Base-by-base conservation (phyloP, 2,329 filamentous ascomycete genomes). In the Parascedosporium putredinis region DNA sequence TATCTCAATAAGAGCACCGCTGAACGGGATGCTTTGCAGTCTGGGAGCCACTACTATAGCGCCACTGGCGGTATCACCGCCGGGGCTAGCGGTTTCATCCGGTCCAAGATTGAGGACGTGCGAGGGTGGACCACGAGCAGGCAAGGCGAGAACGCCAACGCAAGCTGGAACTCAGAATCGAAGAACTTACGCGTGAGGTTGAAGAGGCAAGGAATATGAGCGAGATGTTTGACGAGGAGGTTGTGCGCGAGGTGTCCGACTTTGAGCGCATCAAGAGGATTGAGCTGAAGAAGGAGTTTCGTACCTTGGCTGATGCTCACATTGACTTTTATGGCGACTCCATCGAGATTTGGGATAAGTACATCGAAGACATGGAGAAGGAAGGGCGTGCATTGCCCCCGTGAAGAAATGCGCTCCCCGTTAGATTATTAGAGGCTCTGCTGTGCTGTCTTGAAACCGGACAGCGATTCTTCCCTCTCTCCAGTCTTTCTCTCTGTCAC, bases 121-220 rank as follows among this genome's bases (percentile, higher is more conserved):
- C 83, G 93, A 16, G 93, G 93, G 90, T 98, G 3, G 93, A 98
- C 66, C 93, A 97, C 67, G 93, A 97, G 64, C 88, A 94, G 60
- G 83, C 85, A 12, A 83, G 90, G 2, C 81, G 90, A 12, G 91
- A 97, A 64, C 80, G 91, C 25, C 78, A 91, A 47, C 82, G 93
- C 52, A 95, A 93, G 67, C 76, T 97, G 3, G 93, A 98, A 67
- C 75, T 97, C 46, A 83, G 88, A 56, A 95, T 98, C 57, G 88
- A 95, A 59, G 86, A 95, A 60, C 75, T 98, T 36, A 95, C 88
- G 2, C 78, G 81, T 22, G 89, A 95, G 65, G 91, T 95, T 0
- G 91, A 97, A 66, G 79, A 79, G 42, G 88, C 93, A 5, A 89
- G 89, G 67, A 85, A 83, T 61, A 88, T 85, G 12, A 88, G 84